phyloP scores from a whole-genome alignment of 2,329 filamentous ascomycete genomes.

The Botrytis paeoniae region DNA sequence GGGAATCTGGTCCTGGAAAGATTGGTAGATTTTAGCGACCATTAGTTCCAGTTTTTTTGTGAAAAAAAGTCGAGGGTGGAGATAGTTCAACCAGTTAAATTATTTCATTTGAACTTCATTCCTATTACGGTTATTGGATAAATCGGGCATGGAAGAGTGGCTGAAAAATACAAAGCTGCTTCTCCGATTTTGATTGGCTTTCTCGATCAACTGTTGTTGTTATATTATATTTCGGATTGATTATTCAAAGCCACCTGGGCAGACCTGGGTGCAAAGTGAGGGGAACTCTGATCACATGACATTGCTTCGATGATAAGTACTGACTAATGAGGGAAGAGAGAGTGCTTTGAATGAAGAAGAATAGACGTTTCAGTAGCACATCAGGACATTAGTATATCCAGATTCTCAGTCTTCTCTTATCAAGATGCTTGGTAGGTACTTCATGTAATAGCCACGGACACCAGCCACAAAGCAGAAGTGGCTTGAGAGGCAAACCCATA shows the following conservation, averaged over 20 bases:
- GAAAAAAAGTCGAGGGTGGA: conserved; percentile 15
- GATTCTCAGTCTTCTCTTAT: not conserved
- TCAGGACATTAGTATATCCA: not conserved
- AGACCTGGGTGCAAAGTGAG: not conserved
- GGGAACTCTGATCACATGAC: not conserved
- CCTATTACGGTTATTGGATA: conserved; percentile 8
- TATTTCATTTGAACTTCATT: conserved; percentile 4
- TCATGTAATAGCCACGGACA: not conserved
- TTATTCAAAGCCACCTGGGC: not conserved
- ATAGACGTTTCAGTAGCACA: not conserved
- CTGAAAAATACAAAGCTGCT: not conserved
- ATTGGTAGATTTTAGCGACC: conserved; percentile 13
- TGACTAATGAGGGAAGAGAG: not conserved
- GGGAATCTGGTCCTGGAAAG: conserved; percentile 13
- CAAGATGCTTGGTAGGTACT: not conserved
- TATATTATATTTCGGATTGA: not conserved
- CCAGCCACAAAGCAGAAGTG: not conserved
- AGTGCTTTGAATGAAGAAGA: not conserved
- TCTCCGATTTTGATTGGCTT: not conserved
- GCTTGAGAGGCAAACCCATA: not conserved
- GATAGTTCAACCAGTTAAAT: conserved; percentile 13
- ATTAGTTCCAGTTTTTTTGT: conserved; percentile 15
- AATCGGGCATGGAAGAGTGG: not conserved
- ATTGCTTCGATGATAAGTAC: too few species aligned
- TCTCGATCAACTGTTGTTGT: not conserved